A percentile compares a stretch with the other conserved stretches of the same genome.
phyloP scores from a whole-genome alignment of 768 basidiomycete species.

The Tephrocybe sp. region DNA sequence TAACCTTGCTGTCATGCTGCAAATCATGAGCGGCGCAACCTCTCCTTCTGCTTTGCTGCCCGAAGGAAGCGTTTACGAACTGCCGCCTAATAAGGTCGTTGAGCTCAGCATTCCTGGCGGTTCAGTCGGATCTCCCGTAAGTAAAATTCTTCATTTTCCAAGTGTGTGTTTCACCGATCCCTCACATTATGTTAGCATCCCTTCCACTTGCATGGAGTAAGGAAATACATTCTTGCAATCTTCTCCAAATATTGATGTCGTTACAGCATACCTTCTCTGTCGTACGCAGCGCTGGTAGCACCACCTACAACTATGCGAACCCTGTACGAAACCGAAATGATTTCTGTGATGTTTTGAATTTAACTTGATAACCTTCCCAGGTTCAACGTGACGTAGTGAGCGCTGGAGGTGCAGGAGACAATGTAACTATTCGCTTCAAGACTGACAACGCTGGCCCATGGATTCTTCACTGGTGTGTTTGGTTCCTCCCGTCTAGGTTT shows the following conservation, averaged over 20 bases:
- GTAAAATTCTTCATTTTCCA: constrained; percentile 7
- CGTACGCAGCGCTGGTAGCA: constrained; percentile 30
- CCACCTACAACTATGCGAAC: constrained; percentile 43
- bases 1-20: constrained; percentile 38
- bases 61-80: constrained; percentile 35
- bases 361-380: neutral
- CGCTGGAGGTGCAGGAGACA: constrained; percentile 35
- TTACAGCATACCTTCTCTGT: constrained; percentile 28
- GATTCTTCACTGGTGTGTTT: constrained; percentile 43
- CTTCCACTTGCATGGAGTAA: constrained; percentile 8
- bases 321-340: constrained; percentile 26
- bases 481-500: neutral
- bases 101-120: constrained; percentile 42
- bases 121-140: constrained; percentile 26
- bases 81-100: constrained; percentile 43
- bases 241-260: neutral
- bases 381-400: constrained; percentile 54
- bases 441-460: constrained; percentile 71
- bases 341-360: neutral
- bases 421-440: constrained; percentile 56
- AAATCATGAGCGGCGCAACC: constrained; percentile 45
- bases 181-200: neutral
- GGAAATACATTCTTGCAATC: neutral
- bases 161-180: neutral
- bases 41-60: constrained; percentile 36